Evolutionary conservation across 2,329 filamentous ascomycete genomes (phyloP).

Genomic region (Cladosporium sp.): DNA sequence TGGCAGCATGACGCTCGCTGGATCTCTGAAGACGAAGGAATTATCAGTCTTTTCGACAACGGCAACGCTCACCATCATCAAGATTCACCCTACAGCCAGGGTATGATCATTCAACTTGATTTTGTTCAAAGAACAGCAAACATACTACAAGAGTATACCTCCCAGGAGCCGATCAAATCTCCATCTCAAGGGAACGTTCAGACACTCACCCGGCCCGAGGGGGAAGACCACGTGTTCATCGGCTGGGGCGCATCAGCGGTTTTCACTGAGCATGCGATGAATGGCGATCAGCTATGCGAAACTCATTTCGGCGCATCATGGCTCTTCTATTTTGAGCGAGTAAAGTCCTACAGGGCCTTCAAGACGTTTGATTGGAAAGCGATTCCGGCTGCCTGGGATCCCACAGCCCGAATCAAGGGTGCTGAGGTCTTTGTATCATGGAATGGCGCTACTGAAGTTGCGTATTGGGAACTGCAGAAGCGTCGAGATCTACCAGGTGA

Average conservation of each 20-base stretch:
- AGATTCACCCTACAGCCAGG: constrained; percentile 33
- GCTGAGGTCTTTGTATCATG: constrained; percentile 21
- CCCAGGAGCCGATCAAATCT: constrained; percentile 37
- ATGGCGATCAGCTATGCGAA: constrained; percentile 25
- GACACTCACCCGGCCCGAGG: constrained; percentile 35
- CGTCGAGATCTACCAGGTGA: background rate
- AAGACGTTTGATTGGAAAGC: constrained; percentile 30
- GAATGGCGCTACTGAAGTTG: constrained; percentile 28
- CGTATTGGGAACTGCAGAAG: constrained; percentile 20
- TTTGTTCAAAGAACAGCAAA: constrained; percentile 39
- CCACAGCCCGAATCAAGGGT: constrained; percentile 12
- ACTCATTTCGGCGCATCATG: constrained; percentile 24
- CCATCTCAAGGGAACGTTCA: constrained; percentile 52
- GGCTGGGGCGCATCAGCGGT: constrained; percentile 27
- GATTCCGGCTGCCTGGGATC: constrained; percentile 21
- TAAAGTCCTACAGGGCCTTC: constrained; percentile 35
- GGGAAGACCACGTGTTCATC: constrained; percentile 16
- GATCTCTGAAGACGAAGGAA: constrained; percentile 30
- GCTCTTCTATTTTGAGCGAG: constrained; percentile 26
- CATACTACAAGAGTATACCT: constrained; percentile 30
- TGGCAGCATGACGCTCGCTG: constrained; percentile 27
- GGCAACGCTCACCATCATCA: constrained; percentile 41
- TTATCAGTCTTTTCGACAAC: constrained; percentile 45
- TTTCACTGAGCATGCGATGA: constrained; percentile 19
- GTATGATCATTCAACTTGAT: constrained; percentile 38